Evolutionary conservation across 2,329 filamentous ascomycete species (phyloP).

Genomic region (Fusarium verrucosum): DNA sequence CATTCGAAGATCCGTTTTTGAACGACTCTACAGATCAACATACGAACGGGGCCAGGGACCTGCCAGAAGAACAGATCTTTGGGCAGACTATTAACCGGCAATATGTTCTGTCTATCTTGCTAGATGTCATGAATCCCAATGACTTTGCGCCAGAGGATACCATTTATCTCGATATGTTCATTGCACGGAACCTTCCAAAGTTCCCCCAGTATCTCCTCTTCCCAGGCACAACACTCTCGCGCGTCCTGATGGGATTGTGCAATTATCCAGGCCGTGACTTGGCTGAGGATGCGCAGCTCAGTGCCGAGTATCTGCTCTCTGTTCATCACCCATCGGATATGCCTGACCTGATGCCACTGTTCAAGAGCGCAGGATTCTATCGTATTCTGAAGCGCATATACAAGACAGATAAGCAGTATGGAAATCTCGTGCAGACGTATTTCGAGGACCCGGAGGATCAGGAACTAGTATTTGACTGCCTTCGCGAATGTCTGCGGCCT

Average conservation of each 20-base stretch:
- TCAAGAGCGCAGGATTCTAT: conserved; percentile 84
- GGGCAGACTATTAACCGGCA: conserved; percentile 84
- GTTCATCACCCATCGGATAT: conserved; percentile 91
- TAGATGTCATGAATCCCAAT: conserved; percentile 85
- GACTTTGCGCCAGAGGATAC: conserved; percentile 83
- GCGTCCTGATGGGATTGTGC: conserved; percentile 83
- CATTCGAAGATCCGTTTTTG: conserved; percentile 93
- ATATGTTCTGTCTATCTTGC: conserved; percentile 88
- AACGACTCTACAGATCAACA: conserved; percentile 77
- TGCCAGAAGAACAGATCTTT: conserved; percentile 73
- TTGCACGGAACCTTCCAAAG: conserved; percentile 93
- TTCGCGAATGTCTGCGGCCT: conserved; percentile 76
- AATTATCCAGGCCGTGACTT: conserved; percentile 82
- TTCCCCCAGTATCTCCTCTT: conserved; percentile 96
- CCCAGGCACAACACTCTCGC: conserved; percentile 84
- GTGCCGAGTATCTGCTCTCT: conserved; percentile 92
- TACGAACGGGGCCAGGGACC: conserved; percentile 62
- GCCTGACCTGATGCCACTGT: conserved; percentile 76
- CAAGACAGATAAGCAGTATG: conserved; percentile 79
- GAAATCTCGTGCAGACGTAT: conserved; percentile 79
- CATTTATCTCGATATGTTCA: conserved; percentile 98
- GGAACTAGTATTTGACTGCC: conserved; percentile 79
- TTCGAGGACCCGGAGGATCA: conserved; percentile 86
- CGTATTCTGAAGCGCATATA: conserved; percentile 92
- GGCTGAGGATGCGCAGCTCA: conserved; percentile 94